Conservation (phyloP, 164 flowering plant genomes). For the Pachysandra terminalis region DNA sequence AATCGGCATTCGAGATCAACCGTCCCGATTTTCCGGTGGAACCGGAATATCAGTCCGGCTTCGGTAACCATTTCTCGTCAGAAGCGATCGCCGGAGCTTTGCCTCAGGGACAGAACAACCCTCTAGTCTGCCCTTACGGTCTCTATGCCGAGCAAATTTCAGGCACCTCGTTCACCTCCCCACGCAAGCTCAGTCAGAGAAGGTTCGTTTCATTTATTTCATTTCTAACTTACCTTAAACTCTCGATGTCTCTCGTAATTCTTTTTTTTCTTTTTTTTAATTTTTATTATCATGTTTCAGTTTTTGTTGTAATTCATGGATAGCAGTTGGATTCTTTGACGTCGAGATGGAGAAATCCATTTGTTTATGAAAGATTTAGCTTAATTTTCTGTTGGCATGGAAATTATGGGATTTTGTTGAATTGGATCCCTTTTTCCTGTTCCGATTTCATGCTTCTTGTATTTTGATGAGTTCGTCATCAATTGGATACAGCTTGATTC, state of each 20-base stretch:
- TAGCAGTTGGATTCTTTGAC: not conserved
- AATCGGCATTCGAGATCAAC: not conserved
- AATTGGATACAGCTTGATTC: too few species aligned
- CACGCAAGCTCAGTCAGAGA: conserved; percentile 73
- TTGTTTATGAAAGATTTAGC: not conserved
- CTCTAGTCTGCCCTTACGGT: conserved; percentile 79
- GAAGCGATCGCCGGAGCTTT: conserved; percentile 81
- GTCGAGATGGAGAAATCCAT: not conserved
- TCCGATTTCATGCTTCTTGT: not conserved
- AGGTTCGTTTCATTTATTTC: conserved; percentile 33
- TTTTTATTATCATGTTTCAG: not conserved
- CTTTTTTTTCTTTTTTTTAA: too few species aligned
- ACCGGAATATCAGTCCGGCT: conserved; percentile 60
- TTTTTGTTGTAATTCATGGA: not conserved
- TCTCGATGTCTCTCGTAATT: too few species aligned
- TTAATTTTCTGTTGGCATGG: not conserved
- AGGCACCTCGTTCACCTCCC: conserved; percentile 89
- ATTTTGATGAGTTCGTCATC: not conserved
- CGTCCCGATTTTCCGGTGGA: conserved; percentile 24
- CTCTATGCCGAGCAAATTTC: conserved; percentile 97
- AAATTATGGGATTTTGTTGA: not conserved
- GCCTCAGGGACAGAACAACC: conserved; percentile 78
- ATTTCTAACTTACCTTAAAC: not conserved
- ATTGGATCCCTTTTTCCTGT: not conserved
- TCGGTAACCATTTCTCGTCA: conserved; percentile 80